Base-by-base conservation (phyloP, 2,329 filamentous ascomycete genomes). In the Calonectria hongkongensis region DNA sequence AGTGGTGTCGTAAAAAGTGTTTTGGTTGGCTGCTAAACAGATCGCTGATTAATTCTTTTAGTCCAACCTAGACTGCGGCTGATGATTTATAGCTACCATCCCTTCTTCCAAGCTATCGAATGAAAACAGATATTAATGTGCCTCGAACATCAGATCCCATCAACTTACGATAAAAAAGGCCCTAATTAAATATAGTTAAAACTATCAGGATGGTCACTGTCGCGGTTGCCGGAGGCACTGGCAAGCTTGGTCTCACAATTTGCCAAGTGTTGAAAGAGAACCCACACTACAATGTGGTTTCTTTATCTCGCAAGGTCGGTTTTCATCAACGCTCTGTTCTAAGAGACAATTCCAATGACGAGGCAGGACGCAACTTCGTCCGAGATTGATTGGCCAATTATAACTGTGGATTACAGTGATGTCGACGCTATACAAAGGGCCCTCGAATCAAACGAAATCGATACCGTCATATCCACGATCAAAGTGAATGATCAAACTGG, bases 401-500 rank as follows among this genome's bases (percentile, higher is more conserved):
- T 50, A 6, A 16, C n/a, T 5, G 47, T 50, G 21, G 47, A 50
- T 28, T 50, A 50, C 25, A 25, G 7, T 50, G 47, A 50, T 28
- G 47, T 50, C 9, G 47, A 50, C 13, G 47, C 47, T 28, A 4
- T 50, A 4, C n/a, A 50, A 10, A 21, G 27, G 10, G 25, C 25
- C 6, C 47, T 50, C 21, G 47, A 50, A 27, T 25, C n/a, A 13
- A 50, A 62, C 39, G 25, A 39, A 15, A 51, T 68, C 3, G 27
- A 68, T 28, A 68, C 66, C n/a, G 39, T 68, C 28, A 68, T 68
- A 4, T 68, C 66, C 30, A 36, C 66, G 9, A 68, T 68, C 54
- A 51, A 68, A 62, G 51, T 68, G 27, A 54, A 43, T 39, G 54
- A 39, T 45, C n/a, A 68, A 30, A 50, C 41, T 4, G 50, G 50